These are phyloP conservation scores for Plasmodium ovale DNA, from an alignment of 169 alveolate genomes.

Conservation along the genomic window DNA sequence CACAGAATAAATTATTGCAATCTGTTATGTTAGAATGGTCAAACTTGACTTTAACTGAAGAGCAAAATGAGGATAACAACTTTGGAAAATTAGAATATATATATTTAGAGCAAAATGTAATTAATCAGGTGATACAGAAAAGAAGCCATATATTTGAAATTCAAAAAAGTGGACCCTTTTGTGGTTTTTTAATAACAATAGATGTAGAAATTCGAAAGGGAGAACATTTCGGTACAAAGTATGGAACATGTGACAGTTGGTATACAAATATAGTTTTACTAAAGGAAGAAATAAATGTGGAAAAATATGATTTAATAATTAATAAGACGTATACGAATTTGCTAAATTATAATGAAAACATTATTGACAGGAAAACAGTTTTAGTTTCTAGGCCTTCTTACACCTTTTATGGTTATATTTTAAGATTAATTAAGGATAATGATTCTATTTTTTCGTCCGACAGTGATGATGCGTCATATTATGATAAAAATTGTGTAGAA, in stretches of 20 bases:
- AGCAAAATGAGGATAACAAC: slow-evolving; percentile 15
- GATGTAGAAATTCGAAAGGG: slow-evolving; percentile 90
- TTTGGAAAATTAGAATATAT: slow-evolving; percentile 78
- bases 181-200: slow-evolving; percentile 87
- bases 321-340: slow-evolving; percentile 80
- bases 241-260: slow-evolving; percentile 88
- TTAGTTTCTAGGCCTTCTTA: slow-evolving; percentile 85
- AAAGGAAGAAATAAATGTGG: slow-evolving; percentile 79
- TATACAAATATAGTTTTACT: slow-evolving; percentile 84
- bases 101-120: slow-evolving; percentile 79
- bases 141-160: slow-evolving; percentile 77
- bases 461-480: neutral
- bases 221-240: slow-evolving; percentile 86
- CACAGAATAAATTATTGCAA: slow-evolving; percentile 84
- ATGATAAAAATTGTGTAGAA: neutral
- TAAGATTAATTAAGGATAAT: neutral
- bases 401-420: slow-evolving; percentile 77
- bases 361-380: slow-evolving; percentile 78
- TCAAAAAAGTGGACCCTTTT: slow-evolving; percentile 80
- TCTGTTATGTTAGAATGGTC: slow-evolving; percentile 80
- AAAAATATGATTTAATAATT: slow-evolving; percentile 78
- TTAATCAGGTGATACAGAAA: slow-evolving; percentile 85
- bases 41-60: slow-evolving; percentile 43
- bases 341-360: slow-evolving; percentile 78
- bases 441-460: neutral